Base-by-base conservation (phyloP, 768 basidiomycete genomes). In the Lanmaoa pseudosensibilis region DNA sequence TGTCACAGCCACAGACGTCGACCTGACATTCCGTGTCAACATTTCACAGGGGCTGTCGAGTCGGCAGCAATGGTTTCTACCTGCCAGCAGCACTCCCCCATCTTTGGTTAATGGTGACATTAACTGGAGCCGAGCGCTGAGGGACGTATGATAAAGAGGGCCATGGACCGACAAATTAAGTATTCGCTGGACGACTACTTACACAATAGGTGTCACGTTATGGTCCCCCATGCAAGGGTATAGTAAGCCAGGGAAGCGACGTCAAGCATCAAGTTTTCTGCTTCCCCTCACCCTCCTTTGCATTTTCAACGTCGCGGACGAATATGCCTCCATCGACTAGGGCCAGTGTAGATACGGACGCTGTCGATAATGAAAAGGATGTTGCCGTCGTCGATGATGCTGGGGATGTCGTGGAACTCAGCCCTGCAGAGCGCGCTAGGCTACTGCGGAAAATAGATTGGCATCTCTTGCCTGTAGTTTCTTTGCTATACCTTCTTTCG, bases 251-350 rank as follows among this genome's bases (percentile, higher is more conserved):
- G 21, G 46, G 19, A 27, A 27, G 6, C 27, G 6, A 27, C 9
- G 18, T 8, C 18, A 32, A 30, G 34, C 33, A 15, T 33, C 40
- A 25, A 13, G 13, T 34, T 38, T 45, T n/a, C 13, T 18, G 2
- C 18, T 38, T 15, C 37, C 36, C 15, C 21, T n/a, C 27, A 53
- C 61, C 6, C 46, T 49, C 36, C n/a, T 25, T 34, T 23, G 45
- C 44, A 48, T 38, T 27, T 34, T 45, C 36, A 19, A 19, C 36
- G 11, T 45, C 38, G 13, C 37, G 19, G 27, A 45, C 30, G 19
- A 16, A 43, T 32, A 71, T 72, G 68, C 9, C 50, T 16, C 49
- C 58, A 41, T 63, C 61, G 2, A 50, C 47, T 27, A 52, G 2
- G 47, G 47, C 10, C 41, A 70, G 61, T 43, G 23, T 36, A 39